phyloP scores from a whole-genome alignment of 1,284 basidiomycete species.

The Naganishia liquefaciens region DNA sequence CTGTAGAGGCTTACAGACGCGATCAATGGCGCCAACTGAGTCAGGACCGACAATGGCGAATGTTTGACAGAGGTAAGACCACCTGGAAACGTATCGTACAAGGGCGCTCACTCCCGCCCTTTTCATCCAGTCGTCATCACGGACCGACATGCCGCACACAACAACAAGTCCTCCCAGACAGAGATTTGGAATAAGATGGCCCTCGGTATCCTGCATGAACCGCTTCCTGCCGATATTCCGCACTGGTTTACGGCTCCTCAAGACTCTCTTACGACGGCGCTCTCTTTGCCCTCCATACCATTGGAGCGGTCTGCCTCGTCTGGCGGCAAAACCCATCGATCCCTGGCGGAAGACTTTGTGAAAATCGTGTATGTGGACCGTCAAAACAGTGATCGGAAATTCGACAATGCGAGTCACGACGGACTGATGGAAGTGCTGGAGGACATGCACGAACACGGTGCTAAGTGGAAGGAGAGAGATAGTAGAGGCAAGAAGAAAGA shows the following conservation, averaged over 20 bases:
- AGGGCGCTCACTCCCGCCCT: constrained; percentile 41
- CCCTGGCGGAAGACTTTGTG: constrained; percentile 20
- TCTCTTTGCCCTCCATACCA: constrained; percentile 5
- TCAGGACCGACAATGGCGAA: constrained; percentile 25
- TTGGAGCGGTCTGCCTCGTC: constrained; percentile 16
- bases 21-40: constrained; percentile 22
- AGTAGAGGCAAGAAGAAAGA: constrained; percentile 7
- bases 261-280: constrained; percentile 10
- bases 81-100: constrained; percentile 3
- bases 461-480: constrained; percentile 4
- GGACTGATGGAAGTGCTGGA: constrained; percentile 21
- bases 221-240: constrained; percentile 31
- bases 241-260: constrained; percentile 38
- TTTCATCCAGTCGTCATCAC: constrained; percentile 37
- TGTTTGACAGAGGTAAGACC: constrained; percentile 25
- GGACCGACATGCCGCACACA: constrained; percentile 42
- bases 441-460: constrained; percentile 13
- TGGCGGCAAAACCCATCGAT: constrained; percentile 2
- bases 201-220: constrained; percentile 35
- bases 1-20: constrained; percentile 16
- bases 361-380: constrained; percentile 44
- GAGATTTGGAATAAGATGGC: constrained; percentile 43
- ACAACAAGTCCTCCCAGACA: constrained; percentile 35
- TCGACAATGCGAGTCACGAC: constrained; percentile 31
- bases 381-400: constrained; percentile 36